Base-by-base conservation (phyloP, 371 early-diverging fungal genomes). In the Mortierella sp. region DNA sequence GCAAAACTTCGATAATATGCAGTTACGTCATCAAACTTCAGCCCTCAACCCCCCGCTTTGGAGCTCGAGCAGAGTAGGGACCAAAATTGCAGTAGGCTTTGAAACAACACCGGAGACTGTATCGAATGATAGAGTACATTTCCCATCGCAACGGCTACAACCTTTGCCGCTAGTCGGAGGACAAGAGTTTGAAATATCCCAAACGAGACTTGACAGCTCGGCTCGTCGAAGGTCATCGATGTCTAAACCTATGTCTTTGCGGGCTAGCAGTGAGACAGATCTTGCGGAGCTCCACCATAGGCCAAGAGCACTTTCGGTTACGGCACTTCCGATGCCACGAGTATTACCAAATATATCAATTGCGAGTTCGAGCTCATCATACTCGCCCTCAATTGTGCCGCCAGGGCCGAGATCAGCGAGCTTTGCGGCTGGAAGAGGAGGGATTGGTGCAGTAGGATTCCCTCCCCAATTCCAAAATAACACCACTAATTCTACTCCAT, bases 11-110 rank as follows among this genome's bases (percentile, higher is more conserved):
- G 61, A 69, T 6, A 21, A 69, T 24, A 28, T 57, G 41, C 63
- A 40, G 13, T 62, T 62, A 16, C 69, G 62, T 11, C 69, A 69
- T 11, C 47, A 58, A 38, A 9, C 38, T n/a, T 1, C 15, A 9
- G 5, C 19, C 16, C 19, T 38, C 38, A 38, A 59, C n/a, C 1
- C 59, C 21, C 19, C 40, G 16, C 24, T 59, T 4, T 59, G 59
- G 59, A 36, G 38, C 36, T 19, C 59, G n/a, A n/a, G 2, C 9
- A 9, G 38, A 38, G 36, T 4, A 33, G 21, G n/a, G 38, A 9
- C 10, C 5, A 38, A 6, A 1, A 33, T 16, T 32, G 21, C 5
- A 28, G 24, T 24, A 28, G n/a, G 11, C n/a, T 4, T 4, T 28
- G 57, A 24, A 11, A 33, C 13, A 2, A 33, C 59, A 28, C 33